Evolutionary conservation across 768 basidiomycete genomes (phyloP), one percentile per base, ranked within the genome.

Genomic region (Mrakia blollopis): DNA sequence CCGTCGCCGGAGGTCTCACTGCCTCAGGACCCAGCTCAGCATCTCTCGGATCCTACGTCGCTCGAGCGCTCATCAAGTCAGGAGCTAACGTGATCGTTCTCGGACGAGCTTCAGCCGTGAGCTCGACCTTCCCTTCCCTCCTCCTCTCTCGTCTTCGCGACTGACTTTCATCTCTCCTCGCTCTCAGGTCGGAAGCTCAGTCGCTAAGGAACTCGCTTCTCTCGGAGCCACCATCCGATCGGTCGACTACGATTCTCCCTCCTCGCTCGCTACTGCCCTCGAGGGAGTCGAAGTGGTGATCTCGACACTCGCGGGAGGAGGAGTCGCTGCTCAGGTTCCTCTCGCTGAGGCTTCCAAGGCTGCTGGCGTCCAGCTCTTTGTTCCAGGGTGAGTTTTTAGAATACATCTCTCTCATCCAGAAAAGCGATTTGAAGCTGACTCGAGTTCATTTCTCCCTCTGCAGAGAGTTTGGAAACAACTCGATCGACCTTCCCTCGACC

Each of bases 401-500:
- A n/a, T n/a, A n/a, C n/a, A n/a, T n/a, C 47, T 30, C 73, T 10
- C 35, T 2, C 5, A 0, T 70, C 28, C 60, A 60, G 0, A n/a
- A n/a, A n/a, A n/a, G n/a, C n/a, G n/a, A n/a, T 10, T 57, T 44
- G 52, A n/a, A n/a, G n/a, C n/a, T n/a, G 68, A 47, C 54, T 28
- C 52, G 47, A 23, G 9, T 37, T 44, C 3, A 21, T 23, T 63
- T 21, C 2, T 35, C 52, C 14, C 25, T 9, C 57, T 62, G 30
- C 65, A 79, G 78, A 30, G 78, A 79, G 54, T 79, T 63, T 30
- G 78, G 78, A 25, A 76, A 73, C 78, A 62, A 67, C 62, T 69
- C 75, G 25, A 37, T 69, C 35, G 28, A n/a, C 3, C 54, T 68
- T 11, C 60, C 75, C 10, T 63, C 75, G 25, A 30, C 23, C 50